Evolutionary conservation across 2,329 filamentous ascomycete genomes (phyloP), one percentile per base, ranked within the genome.

Genomic region (Fusarium buharicum): DNA sequence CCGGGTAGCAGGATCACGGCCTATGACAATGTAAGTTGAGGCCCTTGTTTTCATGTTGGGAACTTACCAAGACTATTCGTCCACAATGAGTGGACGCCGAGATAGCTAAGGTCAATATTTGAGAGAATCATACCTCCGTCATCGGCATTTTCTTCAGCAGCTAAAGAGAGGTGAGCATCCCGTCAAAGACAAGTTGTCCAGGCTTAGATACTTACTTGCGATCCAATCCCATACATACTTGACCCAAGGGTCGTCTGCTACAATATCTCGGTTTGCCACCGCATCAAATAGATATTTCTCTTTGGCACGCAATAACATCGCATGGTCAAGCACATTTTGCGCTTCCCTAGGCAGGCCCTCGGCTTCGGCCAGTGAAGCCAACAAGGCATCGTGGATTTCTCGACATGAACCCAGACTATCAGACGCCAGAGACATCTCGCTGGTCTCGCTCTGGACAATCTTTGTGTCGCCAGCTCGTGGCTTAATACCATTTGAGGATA

Each of bases 181-280:
- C 30, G 3, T 5, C 6, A 33, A 22, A 5, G 20, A 3, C n/a
- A 12, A 9, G 3, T 16, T 40, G 22, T 33, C 12, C 18, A 28
- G 13, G 24, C 28, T 12, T 13, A 28, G 10, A n/a, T 12, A 81
- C 79, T 71, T 70, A 87, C 90, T 86, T 55, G 84, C 82, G 43
- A 93, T 81, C 82, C 90, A 91, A 41, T 86, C 84, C 92, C 92
- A 96, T n/a, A 91, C 78, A 52, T 90, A 89, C 54, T 87, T 83
- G n/a, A 94, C 79, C 85, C 90, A 91, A 27, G 84, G 85, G 68
- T 93, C 88, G 58, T 92, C 90, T 6, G 82, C 79, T 1, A 90
- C 82, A n/a, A 93, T 83, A 6, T 82, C 76, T 59, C 84, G 83
- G 69, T 95, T 95, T 43, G 79, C 83, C 14, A 77, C 75, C 55